These are phyloP conservation scores for Eragrostis nindensis DNA, from an alignment of 176 grass and related monocot species.

Conservation along the genomic window DNA sequence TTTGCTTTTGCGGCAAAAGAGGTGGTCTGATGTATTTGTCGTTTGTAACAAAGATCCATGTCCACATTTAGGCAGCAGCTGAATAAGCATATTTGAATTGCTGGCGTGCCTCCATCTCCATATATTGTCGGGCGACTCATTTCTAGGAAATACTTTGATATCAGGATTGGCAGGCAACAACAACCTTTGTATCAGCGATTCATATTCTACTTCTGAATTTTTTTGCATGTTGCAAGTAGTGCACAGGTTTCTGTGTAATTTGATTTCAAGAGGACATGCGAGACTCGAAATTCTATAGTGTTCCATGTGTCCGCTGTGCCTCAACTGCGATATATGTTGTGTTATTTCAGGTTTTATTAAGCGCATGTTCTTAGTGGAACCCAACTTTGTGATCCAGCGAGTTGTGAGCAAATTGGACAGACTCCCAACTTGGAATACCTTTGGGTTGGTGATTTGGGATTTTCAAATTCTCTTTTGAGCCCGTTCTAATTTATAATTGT, in stretches of 20 bases:
- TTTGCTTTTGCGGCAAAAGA: conserved; percentile 34
- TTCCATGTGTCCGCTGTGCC: not conserved
- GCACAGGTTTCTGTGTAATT: not conserved
- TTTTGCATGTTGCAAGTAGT: not conserved
- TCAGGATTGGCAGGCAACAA: not conserved
- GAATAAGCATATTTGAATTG: conserved; percentile 44
- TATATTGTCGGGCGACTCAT: not conserved
- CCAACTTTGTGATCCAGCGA: not conserved
- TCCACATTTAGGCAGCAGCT: conserved; percentile 37
- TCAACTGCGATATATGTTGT: not conserved
- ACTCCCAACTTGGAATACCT: not conserved
- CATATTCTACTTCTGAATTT: conserved; percentile 10
- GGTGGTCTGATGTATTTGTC: conserved; percentile 40
- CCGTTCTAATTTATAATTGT: not conserved
- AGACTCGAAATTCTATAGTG: not conserved
- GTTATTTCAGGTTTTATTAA: not conserved
- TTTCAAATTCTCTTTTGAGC: not conserved
- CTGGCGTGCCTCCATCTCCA: conserved; percentile 1
- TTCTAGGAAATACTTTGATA: not conserved
- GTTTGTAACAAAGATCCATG: conserved; percentile 6
- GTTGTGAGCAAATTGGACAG: not conserved
- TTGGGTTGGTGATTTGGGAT: not conserved
- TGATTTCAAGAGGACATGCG: not conserved
- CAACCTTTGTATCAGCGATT: conserved; percentile 23
- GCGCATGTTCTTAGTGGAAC: not conserved